Evolutionary conservation across 164 flowering plant species (phyloP), one percentile per base, ranked within the genome.

Genomic region (Buxus sempervirens): DNA sequence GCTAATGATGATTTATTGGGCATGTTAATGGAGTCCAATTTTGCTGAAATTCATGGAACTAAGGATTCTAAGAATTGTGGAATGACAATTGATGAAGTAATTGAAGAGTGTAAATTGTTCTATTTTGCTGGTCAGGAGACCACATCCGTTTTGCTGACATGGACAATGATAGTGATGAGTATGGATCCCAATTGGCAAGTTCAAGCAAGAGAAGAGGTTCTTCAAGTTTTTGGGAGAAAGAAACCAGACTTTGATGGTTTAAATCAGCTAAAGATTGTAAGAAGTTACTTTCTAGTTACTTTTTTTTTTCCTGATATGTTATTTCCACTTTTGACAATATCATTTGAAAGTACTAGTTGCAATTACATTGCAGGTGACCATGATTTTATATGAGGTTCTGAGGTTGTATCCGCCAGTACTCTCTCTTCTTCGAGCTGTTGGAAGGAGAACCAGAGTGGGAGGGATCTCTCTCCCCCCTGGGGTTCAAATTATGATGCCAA

Each of bases 11-110:
- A 85, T 59, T 72, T 87, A 38, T 53, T 87, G 54, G 82, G 85
- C 21, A 60, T 83, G 57, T 56, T 85, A 25, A 18, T 85, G 69
- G 87, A 85, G 45, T 79, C 89, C 21, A 83, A 77, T 58, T 36
- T 58, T 5, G 73, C 53, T 51, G 84, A 81, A 64, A 67, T 74
- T 23, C 23, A 61, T 60, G 78, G 75, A 65, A 54, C 65, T 28
- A 71, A 69, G 32, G 60, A 72, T 25, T 70, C 56, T 9, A 63
- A 54, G 65, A 65, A 69, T 20, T 19, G 10, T 5, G 49, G 66
- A 21, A 49, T 74, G 66, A 65, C 64, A 12, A 66, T 74, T 4
- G 70, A 72, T 28, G 82, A 80, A 4, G 70, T 80, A 9, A 64
- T 80, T 5, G 80, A 77, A 69, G 82, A 80, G 32, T 80, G 82